Evolutionary conservation across 1,284 basidiomycete species (phyloP).

Genomic region (Inonotus hispidus): DNA sequence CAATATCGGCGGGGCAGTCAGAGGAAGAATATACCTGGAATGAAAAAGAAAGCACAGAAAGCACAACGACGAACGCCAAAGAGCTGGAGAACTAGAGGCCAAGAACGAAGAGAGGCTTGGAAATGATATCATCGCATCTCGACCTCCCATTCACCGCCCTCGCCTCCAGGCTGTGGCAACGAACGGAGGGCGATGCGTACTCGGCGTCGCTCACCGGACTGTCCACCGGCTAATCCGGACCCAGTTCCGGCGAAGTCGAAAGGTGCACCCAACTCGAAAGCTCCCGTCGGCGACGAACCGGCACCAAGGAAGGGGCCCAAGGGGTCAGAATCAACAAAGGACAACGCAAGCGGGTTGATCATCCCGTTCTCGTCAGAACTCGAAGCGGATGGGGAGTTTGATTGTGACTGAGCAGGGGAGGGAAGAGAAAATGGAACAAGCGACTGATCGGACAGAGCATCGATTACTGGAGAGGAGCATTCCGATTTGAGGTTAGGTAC

Average conservation of each 20-base stretch:
- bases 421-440: slow-evolving; percentile 1
- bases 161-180: slow-evolving; percentile 50
- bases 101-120: background rate
- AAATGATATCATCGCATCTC: slow-evolving; percentile 34
- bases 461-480: background rate
- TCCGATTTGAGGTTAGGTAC: background rate
- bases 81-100: background rate
- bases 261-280: background rate
- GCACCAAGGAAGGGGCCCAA: slow-evolving; percentile 16
- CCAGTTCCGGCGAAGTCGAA: slow-evolving; percentile 15
- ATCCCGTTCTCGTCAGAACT: background rate
- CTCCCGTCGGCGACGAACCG: background rate
- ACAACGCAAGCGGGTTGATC: slow-evolving; percentile 6
- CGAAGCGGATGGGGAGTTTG: background rate
- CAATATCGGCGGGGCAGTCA: background rate
- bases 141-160: slow-evolving; percentile 70
- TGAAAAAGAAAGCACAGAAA: background rate
- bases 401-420: background rate
- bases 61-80: background rate
- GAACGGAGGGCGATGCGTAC: slow-evolving; percentile 62
- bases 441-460: background rate
- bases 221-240: slow-evolving; percentile 34
- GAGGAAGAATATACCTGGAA: background rate
- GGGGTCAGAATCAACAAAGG: slow-evolving; percentile 8
- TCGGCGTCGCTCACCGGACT: slow-evolving; percentile 29